Evolutionary conservation across 2,329 filamentous ascomycete species (phyloP).

Genomic region (Alternaria sp.): DNA sequence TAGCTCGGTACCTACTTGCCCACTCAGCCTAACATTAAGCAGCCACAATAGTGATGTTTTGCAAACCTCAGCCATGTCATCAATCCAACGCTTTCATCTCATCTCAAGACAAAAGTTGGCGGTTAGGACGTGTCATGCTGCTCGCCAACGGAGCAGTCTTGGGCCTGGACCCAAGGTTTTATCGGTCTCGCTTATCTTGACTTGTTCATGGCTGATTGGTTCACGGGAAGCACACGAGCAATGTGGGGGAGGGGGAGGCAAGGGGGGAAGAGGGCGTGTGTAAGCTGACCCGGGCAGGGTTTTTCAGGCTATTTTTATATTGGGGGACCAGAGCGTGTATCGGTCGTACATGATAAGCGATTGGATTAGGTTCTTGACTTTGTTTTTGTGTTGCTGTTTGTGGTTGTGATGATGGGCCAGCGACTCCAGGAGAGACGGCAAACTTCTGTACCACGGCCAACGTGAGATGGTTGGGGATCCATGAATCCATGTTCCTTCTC

Average conservation of each 20-base stretch:
- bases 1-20: neutral
- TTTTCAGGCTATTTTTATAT: neutral
- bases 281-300: neutral
- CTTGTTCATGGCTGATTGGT: neutral
- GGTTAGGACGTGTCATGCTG: neutral
- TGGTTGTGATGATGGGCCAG: too few species aligned
- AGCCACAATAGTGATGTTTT: constrained; percentile 10
- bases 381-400: too few species aligned
- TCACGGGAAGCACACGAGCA: neutral
- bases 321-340: neutral
- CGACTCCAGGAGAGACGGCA: too few species aligned
- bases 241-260: neutral
- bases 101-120: neutral
- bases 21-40: neutral
- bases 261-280: neutral
- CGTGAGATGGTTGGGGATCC: too few species aligned
- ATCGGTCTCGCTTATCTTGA: neutral
- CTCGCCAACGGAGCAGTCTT: neutral
- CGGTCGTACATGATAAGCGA: neutral
- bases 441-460: too few species aligned
- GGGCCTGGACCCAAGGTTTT: neutral
- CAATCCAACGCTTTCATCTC: neutral
- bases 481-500: too few species aligned
- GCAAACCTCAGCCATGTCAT: neutral
- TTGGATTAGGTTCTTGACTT: neutral